Evolutionary conservation across 768 basidiomycete species (phyloP).

Genomic region (Mycena pura): DNA sequence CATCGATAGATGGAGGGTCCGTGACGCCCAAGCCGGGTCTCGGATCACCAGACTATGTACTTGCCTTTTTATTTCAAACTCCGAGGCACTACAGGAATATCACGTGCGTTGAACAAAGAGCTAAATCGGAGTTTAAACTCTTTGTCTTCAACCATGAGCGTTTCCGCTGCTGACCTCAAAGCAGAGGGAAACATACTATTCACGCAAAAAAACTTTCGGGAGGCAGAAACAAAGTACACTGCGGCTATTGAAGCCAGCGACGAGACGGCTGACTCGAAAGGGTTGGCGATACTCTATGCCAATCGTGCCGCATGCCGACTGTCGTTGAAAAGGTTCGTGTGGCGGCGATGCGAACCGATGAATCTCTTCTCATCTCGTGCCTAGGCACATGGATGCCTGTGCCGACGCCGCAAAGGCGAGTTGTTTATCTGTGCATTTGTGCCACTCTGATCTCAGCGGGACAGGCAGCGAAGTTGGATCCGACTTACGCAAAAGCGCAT

Average conservation of each 20-base stretch:
- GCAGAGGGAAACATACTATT: slow-evolving; percentile 22
- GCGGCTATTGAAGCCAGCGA: slow-evolving; percentile 14
- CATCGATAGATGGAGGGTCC: no score
- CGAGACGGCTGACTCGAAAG: slow-evolving; percentile 4
- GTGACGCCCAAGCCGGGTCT: no score
- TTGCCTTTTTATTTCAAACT: no score
- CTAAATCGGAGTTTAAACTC: no score
- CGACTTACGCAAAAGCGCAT: slow-evolving; percentile 28
- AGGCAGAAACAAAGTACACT: slow-evolving; percentile 18
- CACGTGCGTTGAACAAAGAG: no score
- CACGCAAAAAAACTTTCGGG: slow-evolving; percentile 1
- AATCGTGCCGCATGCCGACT: slow-evolving; percentile 23
- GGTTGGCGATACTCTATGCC: slow-evolving; percentile 17
- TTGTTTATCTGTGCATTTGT: neutral
- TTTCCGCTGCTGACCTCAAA: slow-evolving; percentile 17
- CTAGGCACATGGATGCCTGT: slow-evolving; percentile 24
- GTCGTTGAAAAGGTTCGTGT: slow-evolving; percentile 15
- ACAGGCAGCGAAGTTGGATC: slow-evolving; percentile 33
- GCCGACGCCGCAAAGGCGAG: slow-evolving; percentile 28
- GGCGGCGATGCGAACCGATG: neutral
- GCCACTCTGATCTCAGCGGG: neutral
- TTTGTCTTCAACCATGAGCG: neutral
- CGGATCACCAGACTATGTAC: no score
- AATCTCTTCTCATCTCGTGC: neutral
- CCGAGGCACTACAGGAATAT: no score